These are phyloP conservation scores for Bruguiera parviflora DNA, from an alignment of 345 rosid species.

Conservation along the genomic window DNA sequence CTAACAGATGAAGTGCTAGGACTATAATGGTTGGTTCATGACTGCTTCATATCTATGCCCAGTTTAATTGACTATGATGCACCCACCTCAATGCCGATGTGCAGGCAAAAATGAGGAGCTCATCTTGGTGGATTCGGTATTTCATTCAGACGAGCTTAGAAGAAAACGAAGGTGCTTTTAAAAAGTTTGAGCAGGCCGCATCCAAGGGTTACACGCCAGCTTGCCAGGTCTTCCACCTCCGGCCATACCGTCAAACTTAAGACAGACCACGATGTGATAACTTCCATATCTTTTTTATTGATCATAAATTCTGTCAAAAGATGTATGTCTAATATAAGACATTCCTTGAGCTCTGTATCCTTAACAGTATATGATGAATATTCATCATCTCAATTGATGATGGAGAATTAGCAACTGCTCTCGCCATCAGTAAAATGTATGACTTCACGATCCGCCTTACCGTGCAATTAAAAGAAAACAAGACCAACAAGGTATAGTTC, in stretches of 20 bases:
- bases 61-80: background rate
- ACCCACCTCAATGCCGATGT: background rate
- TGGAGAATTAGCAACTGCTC: too few relatives aligned
- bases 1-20: background rate
- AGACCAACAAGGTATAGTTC: too few relatives aligned
- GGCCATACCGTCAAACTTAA: slow-evolving; percentile 2
- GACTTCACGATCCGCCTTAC: too few relatives aligned
- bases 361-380: too few relatives aligned
- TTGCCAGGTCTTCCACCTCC: slow-evolving; percentile 23
- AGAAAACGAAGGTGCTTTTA: slow-evolving; percentile 38
- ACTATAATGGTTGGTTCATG: background rate
- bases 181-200: slow-evolving; percentile 43
- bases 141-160: slow-evolving; percentile 45
- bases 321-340: too few relatives aligned
- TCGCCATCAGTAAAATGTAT: too few relatives aligned
- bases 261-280: background rate
- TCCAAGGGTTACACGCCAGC: slow-evolving; percentile 24
- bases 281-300: background rate
- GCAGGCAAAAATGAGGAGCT: slow-evolving; percentile 48
- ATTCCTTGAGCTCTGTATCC: too few relatives aligned
- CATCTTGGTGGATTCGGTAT: slow-evolving; percentile 46
- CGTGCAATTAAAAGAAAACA: too few relatives aligned
- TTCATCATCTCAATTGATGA: too few relatives aligned
- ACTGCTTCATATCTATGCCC: background rate
- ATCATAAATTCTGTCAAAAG: too few relatives aligned